Base-by-base conservation (phyloP, 1,284 basidiomycete genomes). In the Fomitopsis schrenkii region DNA sequence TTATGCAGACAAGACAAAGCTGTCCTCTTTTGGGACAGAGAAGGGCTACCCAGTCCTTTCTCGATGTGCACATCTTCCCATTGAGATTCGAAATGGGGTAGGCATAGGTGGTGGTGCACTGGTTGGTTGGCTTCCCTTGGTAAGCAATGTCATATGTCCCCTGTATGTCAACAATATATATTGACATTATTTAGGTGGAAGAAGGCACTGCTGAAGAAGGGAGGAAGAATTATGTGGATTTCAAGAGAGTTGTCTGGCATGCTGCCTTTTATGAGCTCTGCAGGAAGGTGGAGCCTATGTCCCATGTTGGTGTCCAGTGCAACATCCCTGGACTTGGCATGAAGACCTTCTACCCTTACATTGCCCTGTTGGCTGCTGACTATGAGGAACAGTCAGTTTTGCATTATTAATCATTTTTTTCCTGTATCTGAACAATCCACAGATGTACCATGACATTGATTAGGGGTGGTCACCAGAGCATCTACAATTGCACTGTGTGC, bases 181-280 rank as follows among this genome's bases (percentile, higher is more conserved):
- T 48, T 62, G 30, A 41, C 45, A 75, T 72, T 35, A 60, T 50
- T 35, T 53, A 63, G 17, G 64, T 69, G 14, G 65, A 66, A 15
- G 42, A 63, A 4, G 50, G 65, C 7, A 44, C 67, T 9, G 60
- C 61, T 10, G 69, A 70, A 55, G n/a, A 45, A 14, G 52, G 41
- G 5, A 53, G 36, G n/a, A 53, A 36, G 12, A 12, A 38, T 14
- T 71, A 62, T 55, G 62, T 63, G 1, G 67, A 68, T 17, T 67
- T 69, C 59, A 72, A 72, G 55, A 54, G 58, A 12, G 62, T 68
- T 14, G 63, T 74, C 2, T 75, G 73, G 74, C 72, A 75, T 56
- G 30, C 65, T n/a, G 50, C 65, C 0, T 71, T 74, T n/a, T 56
- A 14, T 8, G 3, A 28, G 42, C 6, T 44, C 38, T 26, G 58